Evolutionary conservation across 495 filamentous ascomycete genomes (phyloP).

Genomic region (Copromyces sp.): DNA sequence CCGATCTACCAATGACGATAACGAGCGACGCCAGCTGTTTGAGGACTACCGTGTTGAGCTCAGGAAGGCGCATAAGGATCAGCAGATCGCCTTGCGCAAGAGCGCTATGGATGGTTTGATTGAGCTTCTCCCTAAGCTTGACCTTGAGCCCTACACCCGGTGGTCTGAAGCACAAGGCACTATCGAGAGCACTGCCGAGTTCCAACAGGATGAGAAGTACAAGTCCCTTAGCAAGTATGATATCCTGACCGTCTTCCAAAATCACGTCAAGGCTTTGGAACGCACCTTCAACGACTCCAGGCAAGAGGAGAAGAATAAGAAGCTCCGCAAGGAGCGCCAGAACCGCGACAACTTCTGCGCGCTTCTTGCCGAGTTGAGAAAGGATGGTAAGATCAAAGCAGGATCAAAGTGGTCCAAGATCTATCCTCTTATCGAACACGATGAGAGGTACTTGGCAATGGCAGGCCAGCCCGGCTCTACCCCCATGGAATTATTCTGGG

Average conservation of each 20-base stretch:
- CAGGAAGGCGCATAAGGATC: conserved; percentile 64
- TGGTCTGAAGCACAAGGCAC: conserved; percentile 85
- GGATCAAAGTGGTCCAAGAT: conserved; percentile 84
- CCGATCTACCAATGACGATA: conserved; percentile 77
- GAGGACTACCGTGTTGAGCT: conserved; percentile 86
- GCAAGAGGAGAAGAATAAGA: conserved; percentile 74
- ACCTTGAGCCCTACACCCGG: conserved; percentile 86
- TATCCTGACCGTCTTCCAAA: conserved; percentile 86
- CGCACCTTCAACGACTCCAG: conserved; percentile 79
- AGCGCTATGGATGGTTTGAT: conserved; percentile 80
- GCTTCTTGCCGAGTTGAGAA: conserved; percentile 62
- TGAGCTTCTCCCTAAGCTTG: conserved; percentile 67
- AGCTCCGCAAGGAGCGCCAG: conserved; percentile 71
- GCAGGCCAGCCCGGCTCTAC: conserved; percentile 80
- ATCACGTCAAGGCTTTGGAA: conserved; percentile 86
- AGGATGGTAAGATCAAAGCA: conserved; percentile 77
- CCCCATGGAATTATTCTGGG: conserved; percentile 95
- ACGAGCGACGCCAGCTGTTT: conserved; percentile 83
- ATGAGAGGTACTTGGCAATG: conserved; percentile 75
- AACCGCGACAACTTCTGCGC: conserved; percentile 69
- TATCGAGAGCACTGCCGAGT: conserved; percentile 68
- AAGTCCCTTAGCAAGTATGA: conserved; percentile 78
- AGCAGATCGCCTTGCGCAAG: conserved; percentile 60
- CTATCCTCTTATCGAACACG: conserved; percentile 64
- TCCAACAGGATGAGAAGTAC: conserved; percentile 83